Percentiles rank a stretch among this genome's conserved stretches.
Conservation (phyloP, 495 filamentous ascomycete genomes). For the Talaromyces liani region DNA sequence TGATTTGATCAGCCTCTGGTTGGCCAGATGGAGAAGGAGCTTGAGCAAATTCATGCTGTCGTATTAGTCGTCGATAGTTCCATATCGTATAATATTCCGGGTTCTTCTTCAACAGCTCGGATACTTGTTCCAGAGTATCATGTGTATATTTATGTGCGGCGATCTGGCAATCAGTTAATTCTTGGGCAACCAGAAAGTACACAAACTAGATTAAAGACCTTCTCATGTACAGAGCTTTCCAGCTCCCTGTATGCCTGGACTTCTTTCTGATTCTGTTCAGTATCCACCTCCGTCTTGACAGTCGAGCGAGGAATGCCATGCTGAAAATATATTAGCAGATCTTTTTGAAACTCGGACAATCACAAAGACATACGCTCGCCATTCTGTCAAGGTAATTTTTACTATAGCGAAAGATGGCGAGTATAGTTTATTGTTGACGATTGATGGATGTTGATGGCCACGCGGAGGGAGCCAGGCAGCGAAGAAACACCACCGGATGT, state of each 20-base stretch:
- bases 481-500: background rate
- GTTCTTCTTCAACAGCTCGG: slow-evolving; percentile 74
- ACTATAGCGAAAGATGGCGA: background rate
- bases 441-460: background rate
- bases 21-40: slow-evolving; percentile 16
- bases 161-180: slow-evolving; percentile 31
- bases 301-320: slow-evolving; percentile 71
- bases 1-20: slow-evolving; percentile 16
- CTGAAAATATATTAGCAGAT: slow-evolving; percentile 18
- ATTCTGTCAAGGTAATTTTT: slow-evolving; percentile 19
- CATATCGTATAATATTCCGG: slow-evolving; percentile 98
- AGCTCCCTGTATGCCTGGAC: slow-evolving; percentile 73
- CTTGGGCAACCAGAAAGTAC: background rate
- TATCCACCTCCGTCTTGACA: slow-evolving; percentile 54
- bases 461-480: background rate
- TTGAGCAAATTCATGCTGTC: slow-evolving; percentile 40
- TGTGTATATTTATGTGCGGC: slow-evolving; percentile 50
- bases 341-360: background rate
- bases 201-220: slow-evolving; percentile 29
- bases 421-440: background rate
- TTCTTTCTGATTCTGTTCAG: slow-evolving; percentile 60
- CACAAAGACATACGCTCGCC: slow-evolving; percentile 39
- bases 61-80: slow-evolving; percentile 78
- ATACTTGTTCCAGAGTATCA: slow-evolving; percentile 65
- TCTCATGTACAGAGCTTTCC: slow-evolving; percentile 54